Base-by-base conservation (phyloP, 495 filamentous ascomycete species). In the Podospora anserina region DNA sequence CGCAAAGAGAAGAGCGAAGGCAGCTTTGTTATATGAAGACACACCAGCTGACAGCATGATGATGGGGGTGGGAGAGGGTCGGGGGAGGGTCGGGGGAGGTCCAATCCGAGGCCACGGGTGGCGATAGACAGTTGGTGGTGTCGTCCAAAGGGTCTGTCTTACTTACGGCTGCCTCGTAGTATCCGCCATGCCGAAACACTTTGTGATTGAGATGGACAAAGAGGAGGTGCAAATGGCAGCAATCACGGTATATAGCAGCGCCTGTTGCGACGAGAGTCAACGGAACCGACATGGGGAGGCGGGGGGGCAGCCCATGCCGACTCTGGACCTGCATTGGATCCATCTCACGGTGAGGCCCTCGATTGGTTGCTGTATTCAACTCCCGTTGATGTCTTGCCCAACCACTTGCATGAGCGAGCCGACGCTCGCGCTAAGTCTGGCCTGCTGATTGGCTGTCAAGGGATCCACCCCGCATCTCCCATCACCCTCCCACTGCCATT, bases 201-300 rank as follows among this genome's bases (percentile, higher is more conserved):
- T 74, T 70, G 74, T 79, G 82, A 81, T 75, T 78, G 78, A 78
- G 78, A 82, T 75, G 69, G 62, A 75, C 65, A 74, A 74, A 71
- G 73, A 69, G 72, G 53, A 78, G 30, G 30, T 63, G 32, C 30
- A 19, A 63, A 63, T 70, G 69, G 70, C 68, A 76, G 71, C 65
- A 69, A 56, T 27, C 58, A 72, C 75, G 72, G 80, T 78, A 82
- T 83, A 84, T 84, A 83, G n/a, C 83, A 84, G 82, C 82, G 82
- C 80, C 79, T 83, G 82, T 78, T 83, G 82, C 83, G 71, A 82
- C 80, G 77, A 74, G 72, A 68, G 61, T 70, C 70, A 76, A 75
- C 71, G 67, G 69, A 78, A 39, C 56, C 65, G 64, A 61, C 65
- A 74, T 23, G 66, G 69, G 77, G 64, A 66, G 73, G 62, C 73